These are phyloP conservation scores for Mycena galopus DNA, from an alignment of 768 basidiomycete species.

Conservation along the genomic window DNA sequence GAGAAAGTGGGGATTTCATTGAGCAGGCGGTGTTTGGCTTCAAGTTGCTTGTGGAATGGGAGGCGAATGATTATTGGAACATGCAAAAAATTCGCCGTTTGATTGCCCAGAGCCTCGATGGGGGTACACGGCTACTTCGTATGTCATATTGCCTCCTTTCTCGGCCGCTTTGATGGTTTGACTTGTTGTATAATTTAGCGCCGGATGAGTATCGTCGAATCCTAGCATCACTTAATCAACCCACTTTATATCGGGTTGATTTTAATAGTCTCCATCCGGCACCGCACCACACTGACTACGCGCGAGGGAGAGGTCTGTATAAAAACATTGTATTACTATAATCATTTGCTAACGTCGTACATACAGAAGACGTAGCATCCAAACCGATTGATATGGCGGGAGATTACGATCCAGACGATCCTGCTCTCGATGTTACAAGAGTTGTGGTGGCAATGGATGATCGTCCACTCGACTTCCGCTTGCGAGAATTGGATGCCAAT, in stretches of 20 bases:
- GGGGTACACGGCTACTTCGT: not conserved
- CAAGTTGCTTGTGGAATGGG: not conserved
- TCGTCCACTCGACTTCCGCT: not conserved
- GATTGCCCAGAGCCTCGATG: not conserved
- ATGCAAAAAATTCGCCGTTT: not conserved
- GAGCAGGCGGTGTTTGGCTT: not conserved
- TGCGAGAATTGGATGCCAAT: slow-evolving; percentile 1
- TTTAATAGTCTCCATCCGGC: not conserved
- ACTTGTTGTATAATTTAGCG: not conserved
- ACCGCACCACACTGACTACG: not conserved
- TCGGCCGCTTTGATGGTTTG: not conserved
- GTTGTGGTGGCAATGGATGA: not conserved
- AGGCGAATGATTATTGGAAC: not conserved
- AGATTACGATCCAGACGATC: slow-evolving; percentile 1
- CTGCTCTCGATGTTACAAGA: slow-evolving; percentile 1
- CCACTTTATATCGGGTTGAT: not conserved
- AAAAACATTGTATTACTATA: not conserved
- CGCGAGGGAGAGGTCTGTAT: not conserved
- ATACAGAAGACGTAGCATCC: not conserved
- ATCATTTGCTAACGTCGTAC: not conserved
- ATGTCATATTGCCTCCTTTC: not conserved
- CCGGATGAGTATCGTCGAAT: not conserved
- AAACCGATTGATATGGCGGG: not conserved
- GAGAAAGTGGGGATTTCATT: slow-evolving; percentile 1
- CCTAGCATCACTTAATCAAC: not conserved